These are phyloP conservation scores for Panicum virgatum DNA, from an alignment of 202 grass and related monocot genomes.

Conservation along the genomic window DNA sequence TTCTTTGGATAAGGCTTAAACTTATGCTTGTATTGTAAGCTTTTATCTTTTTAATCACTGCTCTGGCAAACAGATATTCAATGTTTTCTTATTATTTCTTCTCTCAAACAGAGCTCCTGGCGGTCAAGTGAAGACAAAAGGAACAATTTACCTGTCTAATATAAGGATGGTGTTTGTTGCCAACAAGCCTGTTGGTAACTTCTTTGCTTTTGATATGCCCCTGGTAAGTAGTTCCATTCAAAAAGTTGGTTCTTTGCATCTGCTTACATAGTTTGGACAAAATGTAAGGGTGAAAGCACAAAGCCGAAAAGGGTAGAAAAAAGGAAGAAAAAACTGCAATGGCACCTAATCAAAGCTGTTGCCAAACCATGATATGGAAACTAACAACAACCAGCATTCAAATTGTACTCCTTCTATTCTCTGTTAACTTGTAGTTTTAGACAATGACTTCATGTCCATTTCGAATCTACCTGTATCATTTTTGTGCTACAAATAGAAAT, in stretches of 20 bases:
- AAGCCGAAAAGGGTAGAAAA: no score
- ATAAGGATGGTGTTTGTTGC: constrained; percentile 97
- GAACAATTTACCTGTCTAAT: constrained; percentile 95
- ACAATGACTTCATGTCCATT: neutral
- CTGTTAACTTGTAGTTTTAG: neutral
- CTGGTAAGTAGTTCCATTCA: constrained; percentile 50
- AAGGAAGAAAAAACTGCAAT: no score
- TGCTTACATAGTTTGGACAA: neutral
- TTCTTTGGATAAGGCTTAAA: neutral
- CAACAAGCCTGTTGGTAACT: constrained; percentile 75
- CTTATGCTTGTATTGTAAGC: neutral
- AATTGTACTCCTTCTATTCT: no score
- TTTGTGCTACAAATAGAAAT: neutral
- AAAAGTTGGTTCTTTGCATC: neutral
- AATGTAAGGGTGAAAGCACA: neutral
- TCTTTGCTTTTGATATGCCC: constrained; percentile 92
- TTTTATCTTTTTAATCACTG: neutral
- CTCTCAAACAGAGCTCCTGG: constrained; percentile 62
- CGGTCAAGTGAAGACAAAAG: constrained; percentile 69
- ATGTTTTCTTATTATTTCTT: neutral
- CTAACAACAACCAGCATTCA: no score
- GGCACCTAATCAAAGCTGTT: no score
- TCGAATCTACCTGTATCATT: neutral
- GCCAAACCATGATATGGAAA: no score
- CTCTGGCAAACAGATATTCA: neutral